Percentiles rank a stretch among this genome's conserved stretches.
phyloP scores from a whole-genome alignment of 2,329 filamentous ascomycete species.

The Lecanosticta acicola region DNA sequence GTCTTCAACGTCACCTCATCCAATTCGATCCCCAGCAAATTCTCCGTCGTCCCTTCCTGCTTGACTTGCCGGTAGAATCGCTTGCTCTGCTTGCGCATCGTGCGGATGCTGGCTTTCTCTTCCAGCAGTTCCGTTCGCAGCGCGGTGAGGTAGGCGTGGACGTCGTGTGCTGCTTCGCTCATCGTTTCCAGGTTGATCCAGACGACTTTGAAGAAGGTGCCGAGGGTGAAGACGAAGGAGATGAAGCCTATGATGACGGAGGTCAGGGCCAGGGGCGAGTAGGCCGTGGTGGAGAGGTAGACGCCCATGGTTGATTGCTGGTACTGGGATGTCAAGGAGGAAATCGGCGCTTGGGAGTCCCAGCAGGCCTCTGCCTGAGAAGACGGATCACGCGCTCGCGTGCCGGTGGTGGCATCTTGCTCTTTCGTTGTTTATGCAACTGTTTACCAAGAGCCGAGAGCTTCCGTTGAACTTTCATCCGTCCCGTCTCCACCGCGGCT shows the following conservation, averaged over 20 bases:
- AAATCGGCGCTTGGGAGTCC: background rate
- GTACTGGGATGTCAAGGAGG: background rate
- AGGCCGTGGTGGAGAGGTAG: constrained; percentile 26
- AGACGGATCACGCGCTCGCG: background rate
- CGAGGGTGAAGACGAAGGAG: constrained; percentile 40
- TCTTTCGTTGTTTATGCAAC: background rate
- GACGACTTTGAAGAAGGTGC: constrained; percentile 39
- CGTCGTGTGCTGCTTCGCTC: constrained; percentile 34
- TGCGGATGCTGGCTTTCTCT: constrained; percentile 35
- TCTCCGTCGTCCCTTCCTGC: constrained; percentile 18
- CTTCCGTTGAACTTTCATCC: background rate
- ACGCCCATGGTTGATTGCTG: constrained; percentile 27
- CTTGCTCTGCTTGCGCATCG: constrained; percentile 20
- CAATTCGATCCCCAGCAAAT: constrained; percentile 22
- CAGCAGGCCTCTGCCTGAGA: too few species aligned
- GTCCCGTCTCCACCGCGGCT: too few species aligned
- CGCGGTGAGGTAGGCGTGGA: constrained; percentile 37
- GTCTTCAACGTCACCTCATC: constrained; percentile 35
- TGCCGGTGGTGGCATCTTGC: background rate
- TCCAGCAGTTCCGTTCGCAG: constrained; percentile 39
- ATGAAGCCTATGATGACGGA: constrained; percentile 38
- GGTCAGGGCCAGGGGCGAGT: constrained; percentile 34
- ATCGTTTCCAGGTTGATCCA: constrained; percentile 39
- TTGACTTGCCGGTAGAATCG: constrained; percentile 12
- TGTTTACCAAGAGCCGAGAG: background rate